These are phyloP conservation scores for Claviceps africana DNA, from an alignment of 2,329 filamentous ascomycete genomes.

Conservation along the genomic window DNA sequence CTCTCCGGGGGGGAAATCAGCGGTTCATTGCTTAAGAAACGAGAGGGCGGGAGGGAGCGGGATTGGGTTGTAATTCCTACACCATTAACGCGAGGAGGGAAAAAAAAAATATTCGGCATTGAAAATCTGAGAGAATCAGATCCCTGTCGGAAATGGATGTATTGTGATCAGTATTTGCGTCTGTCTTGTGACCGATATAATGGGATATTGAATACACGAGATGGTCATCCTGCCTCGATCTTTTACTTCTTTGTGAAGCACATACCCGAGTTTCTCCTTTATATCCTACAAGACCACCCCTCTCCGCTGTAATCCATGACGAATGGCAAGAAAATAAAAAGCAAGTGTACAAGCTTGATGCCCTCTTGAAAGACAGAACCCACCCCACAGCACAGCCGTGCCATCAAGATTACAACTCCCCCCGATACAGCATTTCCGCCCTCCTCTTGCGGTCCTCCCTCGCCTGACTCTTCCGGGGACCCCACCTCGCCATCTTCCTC, in stretches of 20 bases:
- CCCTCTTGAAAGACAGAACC: not conserved
- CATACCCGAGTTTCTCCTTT: not conserved
- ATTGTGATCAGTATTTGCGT: not conserved
- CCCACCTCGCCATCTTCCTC: conserved; percentile 41
- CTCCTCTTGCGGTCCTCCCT: conserved; percentile 41
- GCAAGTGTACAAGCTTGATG: not conserved
- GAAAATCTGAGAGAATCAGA: not conserved
- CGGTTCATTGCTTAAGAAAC: not conserved
- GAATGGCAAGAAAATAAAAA: not conserved
- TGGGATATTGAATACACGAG: conserved; percentile 2
- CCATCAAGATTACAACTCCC: conserved; percentile 30
- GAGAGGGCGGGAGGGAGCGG: not conserved
- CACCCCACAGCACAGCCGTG: not conserved
- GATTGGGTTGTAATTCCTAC: not conserved
- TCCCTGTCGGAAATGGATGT: not conserved
- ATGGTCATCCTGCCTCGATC: not conserved
- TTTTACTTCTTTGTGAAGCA: not conserved
- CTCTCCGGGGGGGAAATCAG: not conserved
- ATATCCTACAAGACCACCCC: conserved; percentile 1
- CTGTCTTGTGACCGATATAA: not conserved
- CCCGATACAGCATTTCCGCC: conserved; percentile 35
- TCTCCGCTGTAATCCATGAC: not conserved
- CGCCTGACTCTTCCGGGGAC: conserved; percentile 38
- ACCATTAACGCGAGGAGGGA: not conserved
- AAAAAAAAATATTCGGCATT: not conserved